Evolutionary conservation across 108 stramenopile species (phyloP).

Genomic region (Hondaea fermentalgiana): DNA sequence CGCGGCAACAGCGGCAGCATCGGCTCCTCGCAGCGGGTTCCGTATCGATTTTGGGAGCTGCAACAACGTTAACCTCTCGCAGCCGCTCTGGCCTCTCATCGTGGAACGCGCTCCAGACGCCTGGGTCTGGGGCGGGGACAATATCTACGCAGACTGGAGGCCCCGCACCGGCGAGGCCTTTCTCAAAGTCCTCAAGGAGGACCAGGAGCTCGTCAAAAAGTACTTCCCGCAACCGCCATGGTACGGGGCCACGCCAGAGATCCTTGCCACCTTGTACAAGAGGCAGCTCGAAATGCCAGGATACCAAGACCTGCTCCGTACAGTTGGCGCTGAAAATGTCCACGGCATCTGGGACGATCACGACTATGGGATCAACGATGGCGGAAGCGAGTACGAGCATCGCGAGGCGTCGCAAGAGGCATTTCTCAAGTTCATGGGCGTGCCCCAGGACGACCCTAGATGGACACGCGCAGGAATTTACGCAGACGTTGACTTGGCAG

Average conservation of each 20-base stretch:
- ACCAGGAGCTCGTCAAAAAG: neutral
- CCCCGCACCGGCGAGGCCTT: neutral
- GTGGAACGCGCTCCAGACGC: constrained; percentile 50
- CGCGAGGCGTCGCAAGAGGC: constrained; percentile 40
- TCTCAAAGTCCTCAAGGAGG: neutral
- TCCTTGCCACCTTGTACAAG: constrained; percentile 44
- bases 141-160: constrained; percentile 60
- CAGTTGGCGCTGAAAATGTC: constrained; percentile 29
- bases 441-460: constrained; percentile 15
- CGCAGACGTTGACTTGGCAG: neutral
- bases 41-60: constrained; percentile 55
- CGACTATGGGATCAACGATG: constrained; percentile 69
- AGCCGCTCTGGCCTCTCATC: constrained; percentile 64
- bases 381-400: constrained; percentile 52
- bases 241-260: constrained; percentile 45
- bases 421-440: constrained; percentile 57
- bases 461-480: neutral
- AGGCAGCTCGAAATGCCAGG: constrained; percentile 45
- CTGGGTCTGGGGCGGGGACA: constrained; percentile 74
- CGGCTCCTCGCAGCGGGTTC: neutral
- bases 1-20: neutral
- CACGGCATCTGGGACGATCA: constrained; percentile 76
- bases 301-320: constrained; percentile 49
- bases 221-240: neutral
- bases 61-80: constrained; percentile 57